phyloP scores from a whole-genome alignment of 495 filamentous ascomycete genomes.

The Sabuloglossum arenarium region DNA sequence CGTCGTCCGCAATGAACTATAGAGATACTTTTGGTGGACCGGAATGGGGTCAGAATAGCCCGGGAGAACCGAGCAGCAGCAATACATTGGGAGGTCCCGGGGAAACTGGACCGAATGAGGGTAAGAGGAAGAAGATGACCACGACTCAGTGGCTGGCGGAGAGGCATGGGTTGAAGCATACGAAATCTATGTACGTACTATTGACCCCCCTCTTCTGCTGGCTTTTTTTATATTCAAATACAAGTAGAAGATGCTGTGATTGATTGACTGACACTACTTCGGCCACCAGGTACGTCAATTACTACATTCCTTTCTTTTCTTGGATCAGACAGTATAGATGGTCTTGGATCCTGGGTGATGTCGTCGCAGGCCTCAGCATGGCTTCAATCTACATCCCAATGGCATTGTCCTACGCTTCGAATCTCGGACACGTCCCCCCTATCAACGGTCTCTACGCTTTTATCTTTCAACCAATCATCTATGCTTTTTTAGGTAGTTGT shows the following conservation, averaged over 20 bases:
- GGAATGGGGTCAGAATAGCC: constrained; percentile 6
- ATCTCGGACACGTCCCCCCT: constrained; percentile 79
- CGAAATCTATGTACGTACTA: constrained; percentile 29
- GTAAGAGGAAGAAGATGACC: constrained; percentile 37
- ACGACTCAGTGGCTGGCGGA: constrained; percentile 41
- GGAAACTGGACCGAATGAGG: constrained; percentile 17
- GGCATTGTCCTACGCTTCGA: constrained; percentile 82
- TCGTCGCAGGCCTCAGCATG: constrained; percentile 71
- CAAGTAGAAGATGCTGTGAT: neutral
- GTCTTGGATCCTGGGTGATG: constrained; percentile 66
- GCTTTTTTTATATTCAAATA: neutral
- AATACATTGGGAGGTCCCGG: neutral
- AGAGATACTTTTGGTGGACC: constrained; percentile 9
- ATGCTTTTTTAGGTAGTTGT: constrained; percentile 77
- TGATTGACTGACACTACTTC: neutral
- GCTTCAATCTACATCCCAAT: constrained; percentile 97
- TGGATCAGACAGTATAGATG: constrained; percentile 75
- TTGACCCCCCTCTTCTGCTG: neutral
- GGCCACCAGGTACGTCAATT: constrained; percentile 57
- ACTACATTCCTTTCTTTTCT: constrained; percentile 78
- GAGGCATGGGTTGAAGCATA: constrained; percentile 35
- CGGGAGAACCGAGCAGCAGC: constrained; percentile 4
- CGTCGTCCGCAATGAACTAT: neutral
- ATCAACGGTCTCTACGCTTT: constrained; percentile 94
- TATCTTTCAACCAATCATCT: constrained; percentile 74